These are phyloP conservation scores for Microsporum canis DNA, from an alignment of 2,329 filamentous ascomycete genomes.

Conservation along the genomic window DNA sequence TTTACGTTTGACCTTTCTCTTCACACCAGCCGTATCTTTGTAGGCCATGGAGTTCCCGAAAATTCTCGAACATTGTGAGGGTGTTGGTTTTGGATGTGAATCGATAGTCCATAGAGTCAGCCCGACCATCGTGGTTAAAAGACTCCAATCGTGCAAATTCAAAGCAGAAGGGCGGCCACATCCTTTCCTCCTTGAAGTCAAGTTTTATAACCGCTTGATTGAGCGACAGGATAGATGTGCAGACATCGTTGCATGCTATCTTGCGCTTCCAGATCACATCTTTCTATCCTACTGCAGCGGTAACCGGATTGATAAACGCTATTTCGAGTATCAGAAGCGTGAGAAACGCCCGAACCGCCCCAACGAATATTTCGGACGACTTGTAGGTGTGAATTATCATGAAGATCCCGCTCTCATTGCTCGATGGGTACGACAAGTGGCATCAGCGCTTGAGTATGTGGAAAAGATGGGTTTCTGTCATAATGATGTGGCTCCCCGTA, in stretches of 20 bases:
- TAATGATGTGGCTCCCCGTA: slow-evolving; percentile 9
- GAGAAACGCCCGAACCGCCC: neutral
- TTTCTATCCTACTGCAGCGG: slow-evolving; percentile 13
- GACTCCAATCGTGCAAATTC: neutral
- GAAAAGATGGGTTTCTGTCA: slow-evolving; percentile 16
- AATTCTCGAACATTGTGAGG: no score
- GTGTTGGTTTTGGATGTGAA: no score
- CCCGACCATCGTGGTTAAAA: neutral
- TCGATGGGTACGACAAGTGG: slow-evolving; percentile 15
- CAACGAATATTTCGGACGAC: slow-evolving; percentile 2
- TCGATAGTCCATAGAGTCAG: neutral
- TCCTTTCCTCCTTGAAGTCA: slow-evolving; percentile 9
- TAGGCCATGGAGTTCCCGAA: no score
- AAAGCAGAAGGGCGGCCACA: neutral
- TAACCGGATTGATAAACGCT: slow-evolving; percentile 1
- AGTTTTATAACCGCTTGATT: slow-evolving; percentile 13
- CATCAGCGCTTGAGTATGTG: slow-evolving; percentile 14
- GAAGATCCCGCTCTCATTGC: slow-evolving; percentile 15
- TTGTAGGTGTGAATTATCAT: slow-evolving; percentile 12
- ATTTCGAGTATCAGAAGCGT: slow-evolving; percentile 9
- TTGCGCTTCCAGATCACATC: slow-evolving; percentile 13
- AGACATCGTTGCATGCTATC: slow-evolving; percentile 14
- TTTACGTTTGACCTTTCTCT: no score
- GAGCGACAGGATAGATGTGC: slow-evolving; percentile 10
- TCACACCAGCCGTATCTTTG: no score